Evolutionary conservation across 768 basidiomycete species (phyloP).

Genomic region (Leccinum sublutescens): DNA sequence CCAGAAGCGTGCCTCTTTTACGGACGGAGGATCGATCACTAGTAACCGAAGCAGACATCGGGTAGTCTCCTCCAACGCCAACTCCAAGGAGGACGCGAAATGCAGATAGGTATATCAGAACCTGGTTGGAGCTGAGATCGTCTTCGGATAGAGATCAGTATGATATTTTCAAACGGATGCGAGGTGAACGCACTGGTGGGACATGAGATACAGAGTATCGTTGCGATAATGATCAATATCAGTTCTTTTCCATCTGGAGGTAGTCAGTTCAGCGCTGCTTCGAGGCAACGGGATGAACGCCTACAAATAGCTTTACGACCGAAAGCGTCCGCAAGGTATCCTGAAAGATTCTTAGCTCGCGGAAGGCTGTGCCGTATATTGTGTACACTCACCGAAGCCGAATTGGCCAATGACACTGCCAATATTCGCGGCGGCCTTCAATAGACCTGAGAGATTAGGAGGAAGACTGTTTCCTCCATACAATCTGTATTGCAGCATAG

Average conservation of each 20-base stretch:
- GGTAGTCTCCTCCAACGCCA: conserved; percentile 80
- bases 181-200: conserved; percentile 48
- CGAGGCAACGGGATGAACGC: conserved; percentile 5
- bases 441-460: conserved; percentile 52
- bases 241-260: conserved; percentile 69
- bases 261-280: conserved; percentile 2
- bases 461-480: conserved; percentile 55
- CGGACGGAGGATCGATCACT: conserved; percentile 64
- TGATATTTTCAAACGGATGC: not conserved
- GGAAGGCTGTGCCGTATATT: not conserved
- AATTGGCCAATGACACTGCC: conserved; percentile 73
- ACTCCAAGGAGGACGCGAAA: conserved; percentile 75
- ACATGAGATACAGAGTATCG: conserved; percentile 63
- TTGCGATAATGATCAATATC: conserved; percentile 77
- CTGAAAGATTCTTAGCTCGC: conserved; percentile 27
- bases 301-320: conserved; percentile 69
- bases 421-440: conserved; percentile 71
- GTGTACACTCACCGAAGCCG: conserved; percentile 44
- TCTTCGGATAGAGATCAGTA: conserved; percentile 29
- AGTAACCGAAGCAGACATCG: conserved; percentile 70
- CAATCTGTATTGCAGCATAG: conserved; percentile 65
- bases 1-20: conserved; percentile 71
- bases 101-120: conserved; percentile 60
- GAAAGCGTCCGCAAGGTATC: conserved; percentile 62
- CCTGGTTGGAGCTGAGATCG: conserved; percentile 47